Conservation (phyloP, 257 asterid genomes). For the Gentiana straminea region DNA sequence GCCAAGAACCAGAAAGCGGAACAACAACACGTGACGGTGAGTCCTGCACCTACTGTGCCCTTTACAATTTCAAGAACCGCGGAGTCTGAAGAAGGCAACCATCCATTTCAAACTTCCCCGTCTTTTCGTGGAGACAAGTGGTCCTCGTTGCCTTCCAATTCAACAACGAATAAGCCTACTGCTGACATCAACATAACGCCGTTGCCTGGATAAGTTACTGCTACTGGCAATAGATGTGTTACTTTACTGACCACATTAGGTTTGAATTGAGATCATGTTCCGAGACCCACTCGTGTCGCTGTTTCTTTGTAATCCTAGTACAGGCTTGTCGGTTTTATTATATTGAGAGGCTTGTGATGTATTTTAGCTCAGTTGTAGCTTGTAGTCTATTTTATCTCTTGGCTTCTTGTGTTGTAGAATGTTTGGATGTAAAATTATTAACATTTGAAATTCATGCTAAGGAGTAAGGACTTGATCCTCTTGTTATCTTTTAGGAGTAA, state of each 20-base stretch:
- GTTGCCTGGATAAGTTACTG: conserved; percentile 25
- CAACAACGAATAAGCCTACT: conserved; percentile 31
- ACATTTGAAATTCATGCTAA: too few relatives aligned
- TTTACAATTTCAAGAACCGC: conserved; percentile 24
- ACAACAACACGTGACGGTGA: conserved; percentile 10
- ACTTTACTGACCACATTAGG: conserved; percentile 19
- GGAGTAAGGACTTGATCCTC: too few relatives aligned
- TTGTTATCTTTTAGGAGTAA: too few relatives aligned
- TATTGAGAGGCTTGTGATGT: conserved; percentile 21
- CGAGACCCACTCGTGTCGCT: conserved; percentile 3
- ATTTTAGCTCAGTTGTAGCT: conserved; percentile 11
- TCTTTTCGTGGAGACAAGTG: conserved; percentile 68
- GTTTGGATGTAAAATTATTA: conserved; percentile 18
- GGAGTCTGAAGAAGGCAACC: conserved; percentile 28
- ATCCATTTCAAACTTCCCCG: conserved; percentile 26
- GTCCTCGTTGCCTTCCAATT: conserved; percentile 37
- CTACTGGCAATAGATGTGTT: conserved; percentile 2
- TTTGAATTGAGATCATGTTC: conserved; percentile 8
- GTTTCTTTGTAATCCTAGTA: conserved; percentile 20
- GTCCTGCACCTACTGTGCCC: conserved; percentile 40
- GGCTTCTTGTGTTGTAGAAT: conserved; percentile 18
- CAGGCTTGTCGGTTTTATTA: conserved; percentile 10
- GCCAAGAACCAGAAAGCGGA: conserved; percentile 56
- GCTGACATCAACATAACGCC: conserved; percentile 44
- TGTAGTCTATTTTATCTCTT: conserved; percentile 5